Evolutionary conservation across 495 filamentous ascomycete genomes (phyloP).

Genomic region (Hapsidospora chrysogenum): DNA sequence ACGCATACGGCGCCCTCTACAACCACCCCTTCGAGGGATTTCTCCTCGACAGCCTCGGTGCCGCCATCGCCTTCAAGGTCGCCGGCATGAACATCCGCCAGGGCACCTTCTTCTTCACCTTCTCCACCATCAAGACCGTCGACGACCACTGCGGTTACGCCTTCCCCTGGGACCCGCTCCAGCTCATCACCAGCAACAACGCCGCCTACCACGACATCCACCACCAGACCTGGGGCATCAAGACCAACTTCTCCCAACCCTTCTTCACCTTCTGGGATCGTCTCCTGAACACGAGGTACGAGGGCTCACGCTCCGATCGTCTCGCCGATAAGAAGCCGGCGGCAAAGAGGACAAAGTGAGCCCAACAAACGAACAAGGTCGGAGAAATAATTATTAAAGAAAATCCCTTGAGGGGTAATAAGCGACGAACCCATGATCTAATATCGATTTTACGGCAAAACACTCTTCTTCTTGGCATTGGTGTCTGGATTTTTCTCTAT

Average conservation of each 20-base stretch:
- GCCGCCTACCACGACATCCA: constrained; percentile 94
- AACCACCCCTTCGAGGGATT: constrained; percentile 92
- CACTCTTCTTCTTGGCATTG: too few species aligned
- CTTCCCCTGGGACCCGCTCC: constrained; percentile 90
- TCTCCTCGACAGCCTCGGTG: constrained; percentile 76
- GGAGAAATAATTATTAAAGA: too few species aligned
- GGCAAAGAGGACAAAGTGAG: too few species aligned
- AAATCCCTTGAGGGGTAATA: too few species aligned
- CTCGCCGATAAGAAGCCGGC: constrained; percentile 19
- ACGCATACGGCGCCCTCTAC: constrained; percentile 92
- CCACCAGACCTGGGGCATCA: constrained; percentile 98
- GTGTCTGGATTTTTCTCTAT: too few species aligned
- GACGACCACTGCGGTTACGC: constrained; percentile 94
- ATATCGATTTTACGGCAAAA: too few species aligned
- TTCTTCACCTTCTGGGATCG: constrained; percentile 82
- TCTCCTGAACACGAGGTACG: constrained; percentile 55
- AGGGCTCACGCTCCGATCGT: constrained; percentile 34
- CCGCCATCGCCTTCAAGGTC: constrained; percentile 63
- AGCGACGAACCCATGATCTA: too few species aligned
- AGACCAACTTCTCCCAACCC: constrained; percentile 60
- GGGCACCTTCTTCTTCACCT: constrained; percentile 70
- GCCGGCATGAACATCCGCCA: constrained; percentile 63
- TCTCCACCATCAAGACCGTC: constrained; percentile 83
- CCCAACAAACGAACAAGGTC: background rate
- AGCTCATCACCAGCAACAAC: constrained; percentile 82